phyloP scores from a whole-genome alignment of 805 yeast species.

The Saturnispora silvae region DNA sequence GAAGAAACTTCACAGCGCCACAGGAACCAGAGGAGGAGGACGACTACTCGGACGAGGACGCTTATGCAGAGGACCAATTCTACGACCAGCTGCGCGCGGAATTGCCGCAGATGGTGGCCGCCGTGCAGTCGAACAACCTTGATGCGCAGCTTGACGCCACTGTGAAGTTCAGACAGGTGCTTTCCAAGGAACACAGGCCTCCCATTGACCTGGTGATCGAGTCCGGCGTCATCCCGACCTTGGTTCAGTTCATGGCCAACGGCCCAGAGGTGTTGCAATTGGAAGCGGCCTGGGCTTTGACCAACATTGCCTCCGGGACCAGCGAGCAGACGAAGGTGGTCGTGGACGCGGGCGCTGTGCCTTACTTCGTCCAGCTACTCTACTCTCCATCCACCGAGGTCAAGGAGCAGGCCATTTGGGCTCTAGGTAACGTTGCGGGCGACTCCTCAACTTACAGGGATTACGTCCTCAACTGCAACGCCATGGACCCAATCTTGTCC shows the following conservation, averaged over 20 bases:
- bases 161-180: conserved; percentile 82
- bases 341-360: conserved; percentile 90
- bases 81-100: conserved; percentile 47
- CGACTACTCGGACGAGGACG: conserved; percentile 21
- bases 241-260: conserved; percentile 74
- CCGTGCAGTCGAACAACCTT: conserved; percentile 62
- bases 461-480: conserved; percentile 72
- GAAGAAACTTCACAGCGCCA: conserved; percentile 61
- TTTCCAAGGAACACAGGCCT: conserved; percentile 90
- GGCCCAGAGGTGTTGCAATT: conserved; percentile 84
- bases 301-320: conserved; percentile 93
- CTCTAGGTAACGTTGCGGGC: conserved; percentile 97
- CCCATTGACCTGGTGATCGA: conserved; percentile 91
- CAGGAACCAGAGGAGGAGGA: conserved; percentile 5
- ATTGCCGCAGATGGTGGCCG: conserved; percentile 76
- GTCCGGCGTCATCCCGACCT: conserved; percentile 85
- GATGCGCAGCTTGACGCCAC: conserved; percentile 83
- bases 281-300: conserved; percentile 99
- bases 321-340: conserved; percentile 84
- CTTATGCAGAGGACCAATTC: conserved; percentile 30
- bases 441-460: conserved; percentile 89
- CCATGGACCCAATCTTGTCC: conserved; percentile 78
- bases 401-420: conserved; percentile 98
- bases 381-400: conserved; percentile 80
- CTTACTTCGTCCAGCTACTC: conserved; percentile 74